Evolutionary conservation across 805 yeast genomes (phyloP).

Genomic region (Kodamaea neixiangensis): DNA sequence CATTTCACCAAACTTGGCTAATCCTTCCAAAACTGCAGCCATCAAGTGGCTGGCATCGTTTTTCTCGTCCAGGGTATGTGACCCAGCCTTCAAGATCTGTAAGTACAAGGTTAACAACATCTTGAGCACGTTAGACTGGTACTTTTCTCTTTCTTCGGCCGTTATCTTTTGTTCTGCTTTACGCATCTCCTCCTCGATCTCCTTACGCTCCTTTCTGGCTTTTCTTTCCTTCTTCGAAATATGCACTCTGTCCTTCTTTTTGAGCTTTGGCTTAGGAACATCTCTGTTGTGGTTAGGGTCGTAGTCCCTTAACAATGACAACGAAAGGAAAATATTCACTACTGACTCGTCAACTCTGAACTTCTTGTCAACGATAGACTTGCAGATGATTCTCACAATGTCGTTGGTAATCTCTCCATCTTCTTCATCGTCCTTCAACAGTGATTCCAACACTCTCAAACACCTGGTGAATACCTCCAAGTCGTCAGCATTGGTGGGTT

Average conservation of each 20-base stretch:
- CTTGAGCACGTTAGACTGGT: slow-evolving; percentile 82
- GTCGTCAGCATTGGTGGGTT: slow-evolving; percentile 52
- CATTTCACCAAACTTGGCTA: slow-evolving; percentile 87
- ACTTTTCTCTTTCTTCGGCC: slow-evolving; percentile 80
- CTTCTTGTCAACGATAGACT: slow-evolving; percentile 70
- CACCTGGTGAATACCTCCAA: slow-evolving; percentile 56
- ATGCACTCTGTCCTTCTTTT: slow-evolving; percentile 88
- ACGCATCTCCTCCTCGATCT: slow-evolving; percentile 85
- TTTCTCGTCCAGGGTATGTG: slow-evolving; percentile 28
- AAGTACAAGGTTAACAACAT: slow-evolving; percentile 71
- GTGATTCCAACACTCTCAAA: slow-evolving; percentile 62
- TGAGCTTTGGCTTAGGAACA: slow-evolving; percentile 51
- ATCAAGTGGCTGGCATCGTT: slow-evolving; percentile 56
- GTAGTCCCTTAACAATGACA: slow-evolving; percentile 67
- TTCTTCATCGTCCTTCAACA: slow-evolving; percentile 74
- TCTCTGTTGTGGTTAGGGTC: slow-evolving; percentile 60
- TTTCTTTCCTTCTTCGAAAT: slow-evolving; percentile 88
- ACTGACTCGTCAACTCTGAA: slow-evolving; percentile 85
- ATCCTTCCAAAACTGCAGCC: slow-evolving; percentile 89
- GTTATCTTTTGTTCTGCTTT: slow-evolving; percentile 87
- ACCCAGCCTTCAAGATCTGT: slow-evolving; percentile 62
- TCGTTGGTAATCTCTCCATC: slow-evolving; percentile 82
- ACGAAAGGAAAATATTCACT: slow-evolving; percentile 67
- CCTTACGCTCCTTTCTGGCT: slow-evolving; percentile 79
- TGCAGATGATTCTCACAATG: slow-evolving; percentile 63